Evolutionary conservation across 106 monocot species (phyloP).

Genomic region (Apostasia ramifera): DNA sequence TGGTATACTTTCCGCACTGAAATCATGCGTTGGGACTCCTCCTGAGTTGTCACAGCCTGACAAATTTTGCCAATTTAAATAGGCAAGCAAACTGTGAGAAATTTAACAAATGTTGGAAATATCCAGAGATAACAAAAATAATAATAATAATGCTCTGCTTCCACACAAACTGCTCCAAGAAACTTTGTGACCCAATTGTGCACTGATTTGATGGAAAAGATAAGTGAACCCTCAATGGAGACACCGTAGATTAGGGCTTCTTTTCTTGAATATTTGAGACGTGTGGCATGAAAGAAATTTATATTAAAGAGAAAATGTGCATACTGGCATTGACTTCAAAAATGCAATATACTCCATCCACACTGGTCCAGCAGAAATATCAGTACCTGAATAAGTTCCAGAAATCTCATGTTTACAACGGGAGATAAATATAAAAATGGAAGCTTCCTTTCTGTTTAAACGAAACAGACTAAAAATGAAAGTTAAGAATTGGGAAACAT

Average conservation of each 20-base stretch:
- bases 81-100: background rate
- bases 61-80: background rate
- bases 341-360: slow-evolving; percentile 98
- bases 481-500: no score
- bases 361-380: slow-evolving; percentile 84
- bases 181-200: no score
- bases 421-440: no score
- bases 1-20: slow-evolving; percentile 83
- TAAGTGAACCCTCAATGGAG: no score
- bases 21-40: slow-evolving; percentile 93
- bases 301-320: slow-evolving; percentile 2
- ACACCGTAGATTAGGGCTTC: no score
- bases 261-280: no score
- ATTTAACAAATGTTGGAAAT: slow-evolving; percentile 4
- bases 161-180: no score
- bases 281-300: background rate
- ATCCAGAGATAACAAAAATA: background rate
- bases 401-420: background rate
- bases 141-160: no score
- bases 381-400: slow-evolving; percentile 46
- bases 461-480: no score
- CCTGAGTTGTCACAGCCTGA: slow-evolving; percentile 65
- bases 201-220: no score
- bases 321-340: slow-evolving; percentile 83
- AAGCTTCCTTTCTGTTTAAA: no score